These are phyloP conservation scores for Raffaelea deltoideospora DNA, from an alignment of 2,329 filamentous ascomycete species.

Conservation along the genomic window DNA sequence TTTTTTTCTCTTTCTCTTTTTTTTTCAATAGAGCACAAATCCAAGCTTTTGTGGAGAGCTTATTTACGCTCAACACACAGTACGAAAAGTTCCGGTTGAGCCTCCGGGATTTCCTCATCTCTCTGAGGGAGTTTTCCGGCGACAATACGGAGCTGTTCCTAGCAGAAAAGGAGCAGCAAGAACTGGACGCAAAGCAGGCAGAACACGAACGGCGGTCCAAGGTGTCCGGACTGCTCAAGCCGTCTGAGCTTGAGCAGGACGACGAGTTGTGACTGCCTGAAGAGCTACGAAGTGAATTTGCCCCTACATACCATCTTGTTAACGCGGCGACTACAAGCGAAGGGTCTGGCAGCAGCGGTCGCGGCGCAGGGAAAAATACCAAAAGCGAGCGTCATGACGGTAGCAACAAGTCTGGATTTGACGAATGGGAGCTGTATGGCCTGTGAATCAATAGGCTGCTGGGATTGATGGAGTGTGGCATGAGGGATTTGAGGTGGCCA, in stretches of 20 bases:
- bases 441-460: constrained; percentile 1
- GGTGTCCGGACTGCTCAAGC: constrained; percentile 90
- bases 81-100: constrained; percentile 92
- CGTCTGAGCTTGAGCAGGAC: constrained; percentile 84
- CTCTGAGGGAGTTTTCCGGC: constrained; percentile 88
- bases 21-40: constrained; percentile 50
- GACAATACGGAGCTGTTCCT: constrained; percentile 90
- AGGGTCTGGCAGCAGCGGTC: background rate
- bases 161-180: constrained; percentile 87
- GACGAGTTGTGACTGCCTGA: constrained; percentile 75
- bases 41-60: constrained; percentile 70
- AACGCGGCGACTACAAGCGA: background rate
- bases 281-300: constrained; percentile 49
- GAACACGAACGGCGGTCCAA: constrained; percentile 89
- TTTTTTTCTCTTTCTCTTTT: background rate
- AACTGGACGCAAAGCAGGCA: constrained; percentile 68
- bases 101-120: constrained; percentile 91
- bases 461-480: too few species aligned
- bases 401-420: constrained; percentile 2
- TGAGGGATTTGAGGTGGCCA: too few species aligned
- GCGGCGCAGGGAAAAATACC: background rate
- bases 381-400: too few species aligned
- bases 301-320: constrained; percentile 19
- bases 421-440: constrained; percentile 10
- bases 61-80: constrained; percentile 79